Evolutionary conservation across 2,329 filamentous ascomycete genomes (phyloP), one percentile per base, ranked within the genome.

Genomic region (Helotiales sp.): DNA sequence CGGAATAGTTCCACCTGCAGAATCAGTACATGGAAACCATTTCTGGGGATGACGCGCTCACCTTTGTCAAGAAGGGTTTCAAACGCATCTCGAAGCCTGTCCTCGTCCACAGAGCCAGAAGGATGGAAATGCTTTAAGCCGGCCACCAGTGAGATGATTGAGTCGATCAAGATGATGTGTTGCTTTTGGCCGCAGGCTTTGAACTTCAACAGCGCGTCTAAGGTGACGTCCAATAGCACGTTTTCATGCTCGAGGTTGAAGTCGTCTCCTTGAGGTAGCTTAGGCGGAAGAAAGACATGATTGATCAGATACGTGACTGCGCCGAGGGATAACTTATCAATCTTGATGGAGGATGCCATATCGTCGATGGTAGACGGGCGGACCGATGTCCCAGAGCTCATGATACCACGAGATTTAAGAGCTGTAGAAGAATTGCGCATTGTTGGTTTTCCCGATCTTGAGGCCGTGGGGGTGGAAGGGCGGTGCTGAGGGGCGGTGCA

Each of bases 241-340:
- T 30, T 13, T 22, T 66, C 60, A 1, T 59, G 12, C 15, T 40
- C 25, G 29, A 55, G 27, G 15, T 64, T 42, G 34, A 53, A 42
- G 29, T 68, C 72, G 13, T 73, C 68, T 42, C 65, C 31, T 49
- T 79, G 73, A 0, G 79, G 79, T 0, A 81, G 67, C 38, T 77
- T 71, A 1, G 78, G 76, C 0, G 79, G 80, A 0, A 82, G 71
- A 19, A 81, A 78, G 1, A 81, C 66, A 63, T 82, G 77, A 34
- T 80, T 64, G 34, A 79, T 70, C 2, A 79, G 55, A 57, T 75
- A 78, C n/a, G 15, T 10, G 24, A 50, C 17, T 10, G 19, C 53
- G 12, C 30, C 52, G 4, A 31, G 8, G 27, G 25, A 10, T 5
- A 31, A 17, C 7, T n/a, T 30, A 12, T n/a, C n/a, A n/a, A n/a